Conservation (phyloP, 805 yeast genomes). For the Saccharomycopsis javanensis region DNA sequence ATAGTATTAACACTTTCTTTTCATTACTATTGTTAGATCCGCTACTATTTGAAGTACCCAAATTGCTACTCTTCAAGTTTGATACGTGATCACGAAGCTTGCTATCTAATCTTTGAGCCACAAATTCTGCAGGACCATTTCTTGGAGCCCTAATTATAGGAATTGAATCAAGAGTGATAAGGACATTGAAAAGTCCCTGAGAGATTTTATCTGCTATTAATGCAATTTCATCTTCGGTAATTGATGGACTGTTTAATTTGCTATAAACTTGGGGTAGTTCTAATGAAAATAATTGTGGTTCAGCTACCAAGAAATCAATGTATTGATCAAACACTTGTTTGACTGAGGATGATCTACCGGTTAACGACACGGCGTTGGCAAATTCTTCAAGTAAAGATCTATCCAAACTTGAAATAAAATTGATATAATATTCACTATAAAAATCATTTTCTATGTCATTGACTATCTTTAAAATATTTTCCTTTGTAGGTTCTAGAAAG, state of each 20-base stretch:
- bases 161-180: constrained; percentile 66
- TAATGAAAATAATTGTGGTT: constrained; percentile 79
- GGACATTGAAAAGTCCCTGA: constrained; percentile 67
- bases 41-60: constrained; percentile 16
- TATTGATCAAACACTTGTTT: constrained; percentile 93
- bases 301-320: constrained; percentile 84
- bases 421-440: constrained; percentile 72
- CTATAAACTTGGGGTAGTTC: constrained; percentile 60
- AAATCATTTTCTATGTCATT: constrained; percentile 65
- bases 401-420: constrained; percentile 72
- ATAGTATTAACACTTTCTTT: constrained; percentile 65
- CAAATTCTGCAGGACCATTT: constrained; percentile 93
- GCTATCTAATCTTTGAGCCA: constrained; percentile 78
- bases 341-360: constrained; percentile 62
- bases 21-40: constrained; percentile 17
- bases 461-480: constrained; percentile 59
- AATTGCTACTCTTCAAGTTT: constrained; percentile 35
- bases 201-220: constrained; percentile 60
- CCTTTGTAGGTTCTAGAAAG: constrained; percentile 79
- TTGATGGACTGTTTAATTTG: constrained; percentile 56
- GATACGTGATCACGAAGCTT: constrained; percentile 78
- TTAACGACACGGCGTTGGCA: constrained; percentile 69
- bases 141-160: constrained; percentile 88
- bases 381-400: constrained; percentile 79
- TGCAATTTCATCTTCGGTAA: constrained; percentile 69